These are phyloP conservation scores for Trichoderma semiorbis DNA, from an alignment of 2,329 filamentous ascomycete species.

Conservation along the genomic window DNA sequence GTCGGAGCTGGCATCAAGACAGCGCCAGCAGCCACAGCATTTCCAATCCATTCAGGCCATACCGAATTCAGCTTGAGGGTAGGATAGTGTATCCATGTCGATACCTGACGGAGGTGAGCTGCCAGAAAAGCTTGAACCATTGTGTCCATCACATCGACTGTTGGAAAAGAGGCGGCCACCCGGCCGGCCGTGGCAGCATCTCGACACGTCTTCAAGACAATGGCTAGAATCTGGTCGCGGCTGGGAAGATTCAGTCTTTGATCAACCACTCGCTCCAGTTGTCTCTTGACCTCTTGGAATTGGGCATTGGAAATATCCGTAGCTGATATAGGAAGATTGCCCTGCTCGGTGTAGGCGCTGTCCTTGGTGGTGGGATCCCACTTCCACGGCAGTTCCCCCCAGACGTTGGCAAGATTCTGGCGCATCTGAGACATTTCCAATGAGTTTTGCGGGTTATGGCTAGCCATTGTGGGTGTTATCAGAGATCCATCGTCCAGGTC, in stretches of 20 bases:
- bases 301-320: constrained; percentile 37
- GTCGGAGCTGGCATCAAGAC: constrained; percentile 54
- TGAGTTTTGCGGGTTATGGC: constrained; percentile 35
- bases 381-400: constrained; percentile 50
- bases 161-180: constrained; percentile 60
- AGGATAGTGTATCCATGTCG: constrained; percentile 59
- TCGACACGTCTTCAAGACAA: constrained; percentile 59
- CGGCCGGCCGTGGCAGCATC: constrained; percentile 46
- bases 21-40: constrained; percentile 59
- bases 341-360: constrained; percentile 42
- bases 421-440: constrained; percentile 45
- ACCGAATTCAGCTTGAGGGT: constrained; percentile 55
- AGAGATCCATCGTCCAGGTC: constrained; percentile 26
- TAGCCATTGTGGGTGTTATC: background rate
- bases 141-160: constrained; percentile 57
- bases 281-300: constrained; percentile 38
- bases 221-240: constrained; percentile 61
- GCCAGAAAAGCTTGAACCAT: constrained; percentile 60
- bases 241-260: constrained; percentile 45
- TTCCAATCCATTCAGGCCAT: constrained; percentile 57
- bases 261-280: constrained; percentile 38
- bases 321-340: constrained; percentile 43
- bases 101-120: constrained; percentile 53
- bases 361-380: constrained; percentile 46
- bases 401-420: constrained; percentile 45